A percentile compares a stretch with the other conserved stretches of the same genome.
Conservation (phyloP, 1,139 yeast species). For the Chernovozyma sophiae-reginae region DNA sequence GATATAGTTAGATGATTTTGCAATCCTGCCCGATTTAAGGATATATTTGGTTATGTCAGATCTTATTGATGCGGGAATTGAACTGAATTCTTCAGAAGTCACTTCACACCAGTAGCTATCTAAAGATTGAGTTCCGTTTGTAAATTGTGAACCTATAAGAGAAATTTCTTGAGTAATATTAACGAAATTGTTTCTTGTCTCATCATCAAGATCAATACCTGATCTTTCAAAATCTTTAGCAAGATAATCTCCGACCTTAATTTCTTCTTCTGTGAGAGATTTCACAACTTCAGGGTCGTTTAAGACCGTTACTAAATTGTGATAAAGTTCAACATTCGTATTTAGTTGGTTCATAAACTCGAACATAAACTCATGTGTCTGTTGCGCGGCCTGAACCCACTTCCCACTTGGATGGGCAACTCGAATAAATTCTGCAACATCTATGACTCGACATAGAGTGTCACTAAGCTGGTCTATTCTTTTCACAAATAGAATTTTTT, state of each 20-base stretch:
- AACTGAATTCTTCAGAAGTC: constrained; percentile 27
- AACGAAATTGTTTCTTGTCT: constrained; percentile 67
- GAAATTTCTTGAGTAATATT: constrained; percentile 79
- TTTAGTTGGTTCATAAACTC: constrained; percentile 92
- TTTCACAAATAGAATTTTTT: constrained; percentile 51
- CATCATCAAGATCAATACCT: constrained; percentile 78
- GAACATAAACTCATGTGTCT: constrained; percentile 83
- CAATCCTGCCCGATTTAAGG: constrained; percentile 11
- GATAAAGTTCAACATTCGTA: constrained; percentile 73
- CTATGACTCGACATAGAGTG: constrained; percentile 86
- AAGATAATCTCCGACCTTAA: constrained; percentile 75
- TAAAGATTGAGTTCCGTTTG: constrained; percentile 49
- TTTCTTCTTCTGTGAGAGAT: constrained; percentile 62
- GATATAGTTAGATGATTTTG: constrained; percentile 23
- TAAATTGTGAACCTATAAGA: constrained; percentile 75
- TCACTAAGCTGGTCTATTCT: constrained; percentile 85
- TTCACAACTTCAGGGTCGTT: constrained; percentile 32
- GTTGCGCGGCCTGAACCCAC: constrained; percentile 80
- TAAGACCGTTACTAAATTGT: constrained; percentile 54
- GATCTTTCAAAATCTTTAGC: constrained; percentile 85
- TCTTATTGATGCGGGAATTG: constrained; percentile 22
- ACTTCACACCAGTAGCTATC: constrained; percentile 38
- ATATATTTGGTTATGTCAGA: constrained; percentile 27
- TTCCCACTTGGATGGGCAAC: constrained; percentile 76
- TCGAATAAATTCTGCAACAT: constrained; percentile 87